phyloP scores from a whole-genome alignment of 345 rosid genomes.

The Eucalyptus melliodora region DNA sequence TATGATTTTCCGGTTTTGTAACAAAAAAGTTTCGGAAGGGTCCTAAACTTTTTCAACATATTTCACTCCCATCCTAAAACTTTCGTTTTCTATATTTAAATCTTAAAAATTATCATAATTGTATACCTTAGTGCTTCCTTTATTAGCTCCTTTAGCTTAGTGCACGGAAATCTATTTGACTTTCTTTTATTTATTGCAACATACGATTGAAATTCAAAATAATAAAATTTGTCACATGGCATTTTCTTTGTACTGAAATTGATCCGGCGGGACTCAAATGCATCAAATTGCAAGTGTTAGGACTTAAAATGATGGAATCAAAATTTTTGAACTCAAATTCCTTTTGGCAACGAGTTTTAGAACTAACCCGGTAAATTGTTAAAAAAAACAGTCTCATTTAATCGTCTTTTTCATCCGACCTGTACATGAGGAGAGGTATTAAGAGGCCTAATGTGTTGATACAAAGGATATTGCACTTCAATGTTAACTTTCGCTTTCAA shows the following conservation, averaged over 20 bases:
- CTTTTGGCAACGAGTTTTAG: not conserved
- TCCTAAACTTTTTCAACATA: not conserved
- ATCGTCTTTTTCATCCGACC: not conserved
- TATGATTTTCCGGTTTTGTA: no score
- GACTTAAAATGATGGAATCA: not conserved
- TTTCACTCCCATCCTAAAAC: not conserved
- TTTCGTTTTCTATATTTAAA: not conserved
- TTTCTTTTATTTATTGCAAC: not conserved
- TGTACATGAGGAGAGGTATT: not conserved
- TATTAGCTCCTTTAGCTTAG: not conserved
- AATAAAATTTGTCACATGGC: not conserved
- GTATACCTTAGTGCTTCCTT: not conserved
- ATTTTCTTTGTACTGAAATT: not conserved
- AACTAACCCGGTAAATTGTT: not conserved
- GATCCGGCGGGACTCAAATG: not conserved
- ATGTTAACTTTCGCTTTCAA: no score
- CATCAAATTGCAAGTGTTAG: not conserved
- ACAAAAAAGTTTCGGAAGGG: not conserved
- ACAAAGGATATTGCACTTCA: no score
- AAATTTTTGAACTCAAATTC: not conserved
- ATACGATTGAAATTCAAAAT: not conserved
- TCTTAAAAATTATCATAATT: not conserved
- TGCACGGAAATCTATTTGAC: not conserved
- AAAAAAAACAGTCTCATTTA: not conserved
- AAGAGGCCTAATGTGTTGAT: not conserved